phyloP scores from a whole-genome alignment of 352 stramenopile species.

The Phytophthora brassicae region DNA sequence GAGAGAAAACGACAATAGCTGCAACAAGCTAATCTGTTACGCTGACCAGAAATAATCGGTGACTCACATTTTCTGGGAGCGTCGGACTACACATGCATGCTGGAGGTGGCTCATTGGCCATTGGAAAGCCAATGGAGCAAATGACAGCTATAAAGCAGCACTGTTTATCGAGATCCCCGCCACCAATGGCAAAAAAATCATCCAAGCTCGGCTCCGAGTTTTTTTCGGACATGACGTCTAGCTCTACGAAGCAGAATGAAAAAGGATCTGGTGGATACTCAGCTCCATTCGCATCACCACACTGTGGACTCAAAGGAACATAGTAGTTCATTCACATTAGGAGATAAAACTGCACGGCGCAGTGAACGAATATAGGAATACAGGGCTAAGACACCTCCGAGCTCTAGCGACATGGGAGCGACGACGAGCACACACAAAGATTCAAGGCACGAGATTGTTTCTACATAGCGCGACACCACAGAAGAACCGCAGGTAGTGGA shows the following conservation, averaged over 20 bases:
- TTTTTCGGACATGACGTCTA: no score
- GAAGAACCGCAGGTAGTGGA: background rate
- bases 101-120: background rate
- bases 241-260: background rate
- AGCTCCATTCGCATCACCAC: background rate
- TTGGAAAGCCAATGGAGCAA: background rate
- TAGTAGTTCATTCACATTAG: background rate
- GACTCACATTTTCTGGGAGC: background rate
- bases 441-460: background rate
- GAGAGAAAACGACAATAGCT: background rate
- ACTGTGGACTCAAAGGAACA: background rate
- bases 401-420: background rate
- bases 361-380: background rate
- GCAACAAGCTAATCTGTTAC: background rate
- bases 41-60: background rate
- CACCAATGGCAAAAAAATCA: no score
- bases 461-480: background rate
- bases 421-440: background rate
- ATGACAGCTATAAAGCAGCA: no score
- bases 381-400: background rate
- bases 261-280: background rate
- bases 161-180: no score
- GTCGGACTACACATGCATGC: background rate
- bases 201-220: no score
- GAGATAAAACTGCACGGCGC: background rate